These are phyloP conservation scores for Russula brevipes DNA, from an alignment of 768 basidiomycete genomes.

Conservation along the genomic window DNA sequence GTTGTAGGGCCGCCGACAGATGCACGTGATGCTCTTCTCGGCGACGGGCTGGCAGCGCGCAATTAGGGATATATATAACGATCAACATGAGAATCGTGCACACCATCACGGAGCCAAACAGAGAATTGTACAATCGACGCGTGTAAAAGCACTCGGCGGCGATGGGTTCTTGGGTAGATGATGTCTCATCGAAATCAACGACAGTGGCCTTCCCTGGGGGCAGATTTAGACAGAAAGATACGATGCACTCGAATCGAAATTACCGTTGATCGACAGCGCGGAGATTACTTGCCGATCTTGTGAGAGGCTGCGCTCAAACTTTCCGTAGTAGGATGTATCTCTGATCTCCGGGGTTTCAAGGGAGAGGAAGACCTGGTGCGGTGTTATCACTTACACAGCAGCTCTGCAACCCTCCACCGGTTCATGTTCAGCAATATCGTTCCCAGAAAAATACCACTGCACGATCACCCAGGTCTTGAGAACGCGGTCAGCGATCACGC, in stretches of 20 bases:
- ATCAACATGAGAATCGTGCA: background rate
- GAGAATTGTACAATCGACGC: slow-evolving; percentile 3
- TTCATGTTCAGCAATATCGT: slow-evolving; percentile 8
- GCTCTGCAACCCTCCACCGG: background rate
- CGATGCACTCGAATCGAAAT: background rate
- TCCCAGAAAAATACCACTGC: slow-evolving; percentile 14
- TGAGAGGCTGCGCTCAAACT: slow-evolving; percentile 14
- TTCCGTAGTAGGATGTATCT: slow-evolving; percentile 10
- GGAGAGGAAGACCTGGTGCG: background rate
- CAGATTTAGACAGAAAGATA: background rate
- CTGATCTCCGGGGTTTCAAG: background rate
- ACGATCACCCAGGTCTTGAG: slow-evolving; percentile 9
- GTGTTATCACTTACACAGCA: background rate
- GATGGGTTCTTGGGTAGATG: slow-evolving; percentile 9
- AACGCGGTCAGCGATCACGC: background rate
- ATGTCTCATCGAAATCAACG: background rate
- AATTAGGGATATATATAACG: background rate
- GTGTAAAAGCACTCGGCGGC: slow-evolving; percentile 4
- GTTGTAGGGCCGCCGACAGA: slow-evolving; percentile 3
- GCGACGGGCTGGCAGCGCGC: background rate
- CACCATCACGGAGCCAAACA: background rate
- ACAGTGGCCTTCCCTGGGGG: slow-evolving; percentile 11
- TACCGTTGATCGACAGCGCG: slow-evolving; percentile 13
- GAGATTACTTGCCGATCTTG: slow-evolving; percentile 12
- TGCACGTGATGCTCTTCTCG: background rate